Conservation (phyloP, 2,329 filamentous ascomycete species). For the Sporothrix sp. region DNA sequence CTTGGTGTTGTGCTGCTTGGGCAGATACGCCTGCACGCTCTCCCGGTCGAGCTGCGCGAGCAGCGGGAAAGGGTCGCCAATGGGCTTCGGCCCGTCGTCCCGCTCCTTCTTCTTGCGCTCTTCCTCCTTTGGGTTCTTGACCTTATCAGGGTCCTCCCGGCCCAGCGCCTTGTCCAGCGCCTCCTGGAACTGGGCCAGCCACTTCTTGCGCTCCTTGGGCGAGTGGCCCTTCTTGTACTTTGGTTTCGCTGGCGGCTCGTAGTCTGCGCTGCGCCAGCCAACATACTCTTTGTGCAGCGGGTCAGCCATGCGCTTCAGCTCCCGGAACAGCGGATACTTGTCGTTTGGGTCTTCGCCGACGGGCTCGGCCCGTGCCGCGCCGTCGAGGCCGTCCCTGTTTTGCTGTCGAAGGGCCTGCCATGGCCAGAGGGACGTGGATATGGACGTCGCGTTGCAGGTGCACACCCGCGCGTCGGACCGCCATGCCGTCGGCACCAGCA, state of each 20-base stretch:
- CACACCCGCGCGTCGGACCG: neutral
- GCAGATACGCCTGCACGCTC: slow-evolving; percentile 35
- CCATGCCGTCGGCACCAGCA: neutral
- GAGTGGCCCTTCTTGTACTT: neutral
- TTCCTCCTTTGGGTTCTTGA: neutral
- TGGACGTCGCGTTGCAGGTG: neutral
- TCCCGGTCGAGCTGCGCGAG: slow-evolving; percentile 27
- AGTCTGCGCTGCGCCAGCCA: neutral
- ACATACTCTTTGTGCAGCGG: slow-evolving; percentile 19
- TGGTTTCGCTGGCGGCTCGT: neutral
- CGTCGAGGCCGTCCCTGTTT: neutral
- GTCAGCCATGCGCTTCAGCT: neutral
- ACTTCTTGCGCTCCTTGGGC: neutral
- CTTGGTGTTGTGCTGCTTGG: slow-evolving; percentile 28
- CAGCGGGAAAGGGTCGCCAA: slow-evolving; percentile 34
- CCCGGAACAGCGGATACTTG: neutral
- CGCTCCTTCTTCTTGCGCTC: neutral
- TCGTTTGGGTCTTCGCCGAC: neutral
- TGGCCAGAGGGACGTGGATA: neutral
- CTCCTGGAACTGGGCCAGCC: neutral
- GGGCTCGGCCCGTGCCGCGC: neutral
- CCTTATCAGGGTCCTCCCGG: too few relatives aligned
- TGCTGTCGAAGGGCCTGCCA: neutral
- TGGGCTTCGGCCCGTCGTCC: slow-evolving; percentile 17
- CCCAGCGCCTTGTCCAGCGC: neutral